Conservation (phyloP, 2,329 filamentous ascomycete genomes). For the Dryadomyces quercivorus region DNA sequence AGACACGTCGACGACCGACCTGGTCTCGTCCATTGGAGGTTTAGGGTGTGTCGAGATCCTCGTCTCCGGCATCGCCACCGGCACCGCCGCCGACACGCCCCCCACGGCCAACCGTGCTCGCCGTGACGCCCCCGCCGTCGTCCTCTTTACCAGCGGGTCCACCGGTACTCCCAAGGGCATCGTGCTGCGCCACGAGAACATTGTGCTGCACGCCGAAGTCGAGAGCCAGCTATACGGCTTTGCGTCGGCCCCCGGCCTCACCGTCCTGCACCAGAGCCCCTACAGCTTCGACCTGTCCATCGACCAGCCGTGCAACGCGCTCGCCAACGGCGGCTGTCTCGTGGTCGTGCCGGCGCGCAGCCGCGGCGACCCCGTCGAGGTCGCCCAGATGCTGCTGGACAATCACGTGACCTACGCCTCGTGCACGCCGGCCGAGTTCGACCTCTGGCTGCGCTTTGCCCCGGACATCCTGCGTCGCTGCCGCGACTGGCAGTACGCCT, state of each 20-base stretch:
- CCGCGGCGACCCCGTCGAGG: constrained; percentile 21
- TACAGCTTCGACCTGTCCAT: constrained; percentile 29
- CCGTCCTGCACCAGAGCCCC: constrained; percentile 15
- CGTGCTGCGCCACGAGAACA: constrained; percentile 42
- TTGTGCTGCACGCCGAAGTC: constrained; percentile 33
- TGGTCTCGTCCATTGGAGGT: neutral
- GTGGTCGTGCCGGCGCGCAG: constrained; percentile 18
- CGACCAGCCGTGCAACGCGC: constrained; percentile 22
- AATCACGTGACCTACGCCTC: constrained; percentile 17
- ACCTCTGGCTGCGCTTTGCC: constrained; percentile 11
- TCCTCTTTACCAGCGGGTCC: constrained; percentile 46
- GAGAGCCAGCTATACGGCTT: neutral
- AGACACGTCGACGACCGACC: neutral
- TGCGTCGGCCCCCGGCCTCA: constrained; percentile 24
- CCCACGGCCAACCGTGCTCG: neutral
- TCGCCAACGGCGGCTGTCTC: constrained; percentile 24
- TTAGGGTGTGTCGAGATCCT: neutral
- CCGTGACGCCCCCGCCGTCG: constrained; percentile 14
- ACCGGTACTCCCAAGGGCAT: constrained; percentile 47
- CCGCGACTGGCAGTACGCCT: neutral
- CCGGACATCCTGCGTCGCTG: neutral
- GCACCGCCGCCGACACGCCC: neutral
- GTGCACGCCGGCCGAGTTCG: constrained; percentile 24
- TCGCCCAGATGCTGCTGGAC: constrained; percentile 21
- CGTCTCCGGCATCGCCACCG: neutral